Evolutionary conservation across 768 basidiomycete species (phyloP).

Genomic region (Boletellus emodensis): DNA sequence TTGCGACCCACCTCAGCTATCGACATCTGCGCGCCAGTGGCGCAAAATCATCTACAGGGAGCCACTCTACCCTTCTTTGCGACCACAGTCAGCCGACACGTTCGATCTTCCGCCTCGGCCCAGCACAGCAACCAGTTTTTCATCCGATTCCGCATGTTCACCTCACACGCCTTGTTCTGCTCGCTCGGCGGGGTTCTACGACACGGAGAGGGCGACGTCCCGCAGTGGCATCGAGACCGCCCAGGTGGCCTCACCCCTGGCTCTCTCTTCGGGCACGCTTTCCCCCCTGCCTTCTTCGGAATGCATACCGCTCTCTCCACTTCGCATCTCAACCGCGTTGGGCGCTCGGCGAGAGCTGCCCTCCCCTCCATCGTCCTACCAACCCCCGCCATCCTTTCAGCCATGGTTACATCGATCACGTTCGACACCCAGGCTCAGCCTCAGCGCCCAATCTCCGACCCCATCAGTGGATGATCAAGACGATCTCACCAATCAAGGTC

Average conservation of each 20-base stretch:
- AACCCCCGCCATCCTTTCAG: slow-evolving; percentile 29
- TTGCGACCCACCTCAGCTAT: slow-evolving; percentile 22
- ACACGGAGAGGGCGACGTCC: slow-evolving; percentile 12
- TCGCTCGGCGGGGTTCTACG: slow-evolving; percentile 36
- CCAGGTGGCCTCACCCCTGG: slow-evolving; percentile 14
- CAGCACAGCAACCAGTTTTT: slow-evolving; percentile 38
- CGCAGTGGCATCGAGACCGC: slow-evolving; percentile 9
- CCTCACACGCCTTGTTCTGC: slow-evolving; percentile 39
- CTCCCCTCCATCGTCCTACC: slow-evolving; percentile 28
- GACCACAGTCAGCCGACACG: slow-evolving; percentile 24
- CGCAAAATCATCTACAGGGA: slow-evolving; percentile 42
- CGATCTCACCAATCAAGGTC: slow-evolving; percentile 5
- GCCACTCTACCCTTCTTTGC: slow-evolving; percentile 39
- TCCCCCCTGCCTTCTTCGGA: slow-evolving; percentile 31
- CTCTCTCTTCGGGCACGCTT: slow-evolving; percentile 21
- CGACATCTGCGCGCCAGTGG: slow-evolving; percentile 38
- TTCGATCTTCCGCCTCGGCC: slow-evolving; percentile 24
- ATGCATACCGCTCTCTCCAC: slow-evolving; percentile 22
- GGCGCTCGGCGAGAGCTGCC: slow-evolving; percentile 26
- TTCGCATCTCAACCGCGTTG: slow-evolving; percentile 16
- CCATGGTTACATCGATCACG: slow-evolving; percentile 32
- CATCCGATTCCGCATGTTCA: slow-evolving; percentile 46
- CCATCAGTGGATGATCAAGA: slow-evolving; percentile 17
- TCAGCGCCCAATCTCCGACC: slow-evolving; percentile 10
- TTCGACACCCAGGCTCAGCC: slow-evolving; percentile 35